Base-by-base conservation (phyloP, 1,284 basidiomycete genomes). In the Phellopilus nigrolimitatus region DNA sequence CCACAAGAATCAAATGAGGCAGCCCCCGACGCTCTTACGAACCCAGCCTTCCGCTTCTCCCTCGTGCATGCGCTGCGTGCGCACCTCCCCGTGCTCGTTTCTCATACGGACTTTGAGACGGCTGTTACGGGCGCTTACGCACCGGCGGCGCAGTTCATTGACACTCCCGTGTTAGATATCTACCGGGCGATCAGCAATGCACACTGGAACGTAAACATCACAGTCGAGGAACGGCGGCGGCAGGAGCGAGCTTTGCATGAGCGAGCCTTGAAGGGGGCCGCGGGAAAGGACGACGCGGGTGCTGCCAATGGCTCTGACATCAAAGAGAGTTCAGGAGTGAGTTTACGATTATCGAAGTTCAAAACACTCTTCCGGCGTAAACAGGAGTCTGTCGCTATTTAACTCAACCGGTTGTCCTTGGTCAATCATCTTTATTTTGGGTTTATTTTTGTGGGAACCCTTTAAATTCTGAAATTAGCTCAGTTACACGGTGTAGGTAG, bases 11-110 rank as follows among this genome's bases (percentile, higher is more conserved):
- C 47, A 9, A 22, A 27, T 22, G 12, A 19, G n/a, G 3, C 24
- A 6, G 9, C 53, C 13, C 49, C 59, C 3, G 38, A 59, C 4
- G 33, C 42, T 17, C 30, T 48, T 25, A 25, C 33, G 8, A 21
- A 43, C 15, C 49, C 40, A 15, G 55, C 42, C 6, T 62, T 59
- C 42, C 63, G 65, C 19, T 64, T 58, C 55, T 62, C 60, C 24
- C 51, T 66, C 38, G 63, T 66, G 10, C 65, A 62, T 34, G 62
- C 65, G 1, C 58, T 65, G 10, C 62, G 65, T 8, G 62, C 62
- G 7, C 55, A 62, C 28, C 53, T 56, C 1, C 38, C 49, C 9
- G 53, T 60, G 3, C 49, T n/a, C 21, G 59, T 66, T 22, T 55
- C 54, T n/a, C 60, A 61, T 8, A 38, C 40, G 0, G 21, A 47